Evolutionary conservation across 2,329 filamentous ascomycete genomes (phyloP).

Genomic region (Cadophora gregata): DNA sequence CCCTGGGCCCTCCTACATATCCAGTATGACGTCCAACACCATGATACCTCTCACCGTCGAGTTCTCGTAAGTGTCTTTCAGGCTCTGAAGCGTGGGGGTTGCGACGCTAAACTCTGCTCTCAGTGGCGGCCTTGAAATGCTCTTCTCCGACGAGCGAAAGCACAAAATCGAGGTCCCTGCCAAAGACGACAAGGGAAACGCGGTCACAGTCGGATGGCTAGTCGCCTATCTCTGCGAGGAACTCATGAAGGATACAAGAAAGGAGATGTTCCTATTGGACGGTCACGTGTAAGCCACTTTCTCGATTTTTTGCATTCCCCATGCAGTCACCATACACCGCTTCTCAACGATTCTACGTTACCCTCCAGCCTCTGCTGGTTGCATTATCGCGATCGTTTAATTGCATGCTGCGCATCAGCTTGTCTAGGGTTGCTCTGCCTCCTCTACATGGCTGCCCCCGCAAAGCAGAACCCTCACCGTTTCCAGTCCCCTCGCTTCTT

Average conservation of each 20-base stretch:
- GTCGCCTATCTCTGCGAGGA: slow-evolving; percentile 80
- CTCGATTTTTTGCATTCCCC: slow-evolving; percentile 3
- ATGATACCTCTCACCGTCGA: slow-evolving; percentile 70
- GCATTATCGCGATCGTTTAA: slow-evolving; percentile 6
- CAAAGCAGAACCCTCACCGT: slow-evolving; percentile 16
- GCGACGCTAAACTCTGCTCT: slow-evolving; percentile 22
- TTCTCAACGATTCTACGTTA: slow-evolving; percentile 26
- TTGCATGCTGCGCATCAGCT: slow-evolving; percentile 19
- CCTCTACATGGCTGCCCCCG: slow-evolving; percentile 24
- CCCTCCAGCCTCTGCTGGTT: background rate
- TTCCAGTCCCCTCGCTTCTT: slow-evolving; percentile 22
- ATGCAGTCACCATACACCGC: slow-evolving; percentile 24
- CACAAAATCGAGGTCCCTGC: slow-evolving; percentile 74
- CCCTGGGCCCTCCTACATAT: background rate
- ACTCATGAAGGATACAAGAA: slow-evolving; percentile 83
- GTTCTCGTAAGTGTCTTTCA: slow-evolving; percentile 55
- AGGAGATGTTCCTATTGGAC: slow-evolving; percentile 89
- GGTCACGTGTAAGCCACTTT: slow-evolving; percentile 74
- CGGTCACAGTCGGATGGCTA: slow-evolving; percentile 75
- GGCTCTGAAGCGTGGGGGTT: slow-evolving; percentile 18
- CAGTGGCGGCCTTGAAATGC: slow-evolving; percentile 91
- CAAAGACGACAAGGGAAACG: slow-evolving; percentile 61
- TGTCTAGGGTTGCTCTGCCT: slow-evolving; percentile 23
- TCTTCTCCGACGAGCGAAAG: slow-evolving; percentile 83
- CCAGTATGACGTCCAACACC: slow-evolving; percentile 37